These are phyloP conservation scores for Psilocybe cyanescens DNA, from an alignment of 768 basidiomycete species.

Conservation along the genomic window DNA sequence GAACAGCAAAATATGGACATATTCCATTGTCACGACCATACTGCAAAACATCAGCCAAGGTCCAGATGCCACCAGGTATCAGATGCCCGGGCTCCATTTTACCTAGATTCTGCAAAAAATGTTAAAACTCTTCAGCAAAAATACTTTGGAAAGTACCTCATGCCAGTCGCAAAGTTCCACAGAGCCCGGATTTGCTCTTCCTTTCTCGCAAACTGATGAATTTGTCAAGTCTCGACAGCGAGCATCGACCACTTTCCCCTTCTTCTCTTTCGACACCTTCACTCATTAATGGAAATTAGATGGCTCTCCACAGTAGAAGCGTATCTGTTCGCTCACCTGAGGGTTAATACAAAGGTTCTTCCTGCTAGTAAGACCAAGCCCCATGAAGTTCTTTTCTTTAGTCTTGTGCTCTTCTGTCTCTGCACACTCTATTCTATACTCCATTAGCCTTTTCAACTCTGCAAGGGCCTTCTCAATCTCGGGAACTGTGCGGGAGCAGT, in stretches of 20 bases:
- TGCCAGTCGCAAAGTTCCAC: conserved; percentile 94
- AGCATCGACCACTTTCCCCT: conserved; percentile 96
- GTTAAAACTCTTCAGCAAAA: conserved; percentile 1
- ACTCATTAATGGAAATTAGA: background rate
- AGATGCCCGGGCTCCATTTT: conserved; percentile 80
- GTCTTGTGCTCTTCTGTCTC: conserved; percentile 75
- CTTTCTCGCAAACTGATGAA: conserved; percentile 80
- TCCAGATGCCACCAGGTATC: conserved; percentile 89
- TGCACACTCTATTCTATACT: conserved; percentile 75
- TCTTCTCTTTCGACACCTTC: conserved; percentile 97
- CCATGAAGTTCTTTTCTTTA: conserved; percentile 84
- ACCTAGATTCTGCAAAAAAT: conserved; percentile 68
- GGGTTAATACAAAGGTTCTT: conserved; percentile 98
- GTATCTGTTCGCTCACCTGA: conserved; percentile 56
- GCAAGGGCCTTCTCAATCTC: conserved; percentile 99
- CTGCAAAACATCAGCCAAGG: conserved; percentile 89
- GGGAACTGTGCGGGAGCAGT: conserved; percentile 98
- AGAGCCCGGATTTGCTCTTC: conserved; percentile 84
- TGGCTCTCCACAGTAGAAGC: background rate
- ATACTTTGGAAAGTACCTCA: conserved; percentile 61
- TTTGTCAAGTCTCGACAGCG: conserved; percentile 95
- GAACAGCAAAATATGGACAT: conserved; percentile 96
- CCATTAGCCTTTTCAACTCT: conserved; percentile 92
- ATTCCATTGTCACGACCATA: conserved; percentile 84
- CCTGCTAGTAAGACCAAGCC: conserved; percentile 91